These are phyloP conservation scores for Angomonas deanei DNA, from an alignment of 208 protist species.

Conservation along the genomic window DNA sequence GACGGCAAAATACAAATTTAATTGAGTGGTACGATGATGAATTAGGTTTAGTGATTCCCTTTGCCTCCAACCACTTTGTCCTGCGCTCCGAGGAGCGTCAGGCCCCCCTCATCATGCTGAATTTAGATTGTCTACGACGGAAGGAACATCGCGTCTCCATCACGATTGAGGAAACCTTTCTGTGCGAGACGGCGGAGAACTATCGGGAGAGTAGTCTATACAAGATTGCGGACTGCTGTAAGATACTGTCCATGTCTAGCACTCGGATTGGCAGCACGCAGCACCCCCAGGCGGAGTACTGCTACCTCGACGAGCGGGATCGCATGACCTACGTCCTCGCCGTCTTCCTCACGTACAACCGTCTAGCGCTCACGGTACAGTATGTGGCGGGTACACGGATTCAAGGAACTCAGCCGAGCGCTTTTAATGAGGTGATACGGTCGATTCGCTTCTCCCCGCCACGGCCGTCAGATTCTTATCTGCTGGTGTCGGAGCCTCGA, in stretches of 20 bases:
- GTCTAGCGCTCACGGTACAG: slow-evolving; percentile 73
- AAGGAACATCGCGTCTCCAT: slow-evolving; percentile 54
- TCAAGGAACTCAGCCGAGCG: slow-evolving; percentile 53
- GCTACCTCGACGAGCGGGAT: slow-evolving; percentile 60
- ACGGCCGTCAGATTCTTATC: slow-evolving; percentile 67
- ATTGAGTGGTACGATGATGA: slow-evolving; percentile 78
- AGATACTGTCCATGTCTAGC: slow-evolving; percentile 36
- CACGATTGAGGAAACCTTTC: slow-evolving; percentile 56
- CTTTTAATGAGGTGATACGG: slow-evolving; percentile 71
- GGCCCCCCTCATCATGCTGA: slow-evolving; percentile 71
- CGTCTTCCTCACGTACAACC: slow-evolving; percentile 56
- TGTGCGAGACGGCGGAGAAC: slow-evolving; percentile 24
- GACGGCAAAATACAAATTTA: slow-evolving; percentile 46
- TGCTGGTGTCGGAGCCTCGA: slow-evolving; percentile 73
- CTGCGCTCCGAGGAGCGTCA: slow-evolving; percentile 72
- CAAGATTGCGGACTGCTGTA: slow-evolving; percentile 56
- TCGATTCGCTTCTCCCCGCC: slow-evolving; percentile 49
- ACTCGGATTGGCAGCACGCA: slow-evolving; percentile 56
- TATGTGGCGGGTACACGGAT: slow-evolving; percentile 62
- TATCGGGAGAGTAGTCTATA: slow-evolving; percentile 63
- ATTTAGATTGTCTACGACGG: slow-evolving; percentile 56
- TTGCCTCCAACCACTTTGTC: slow-evolving; percentile 69
- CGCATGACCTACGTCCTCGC: slow-evolving; percentile 53
- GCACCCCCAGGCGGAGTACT: slow-evolving; percentile 70
- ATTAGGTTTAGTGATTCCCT: slow-evolving; percentile 60